A percentile compares a stretch with the other conserved stretches of the same genome.
Conservation (phyloP, 1,139 yeast species). For the Saccharomyces pastorianus region DNA sequence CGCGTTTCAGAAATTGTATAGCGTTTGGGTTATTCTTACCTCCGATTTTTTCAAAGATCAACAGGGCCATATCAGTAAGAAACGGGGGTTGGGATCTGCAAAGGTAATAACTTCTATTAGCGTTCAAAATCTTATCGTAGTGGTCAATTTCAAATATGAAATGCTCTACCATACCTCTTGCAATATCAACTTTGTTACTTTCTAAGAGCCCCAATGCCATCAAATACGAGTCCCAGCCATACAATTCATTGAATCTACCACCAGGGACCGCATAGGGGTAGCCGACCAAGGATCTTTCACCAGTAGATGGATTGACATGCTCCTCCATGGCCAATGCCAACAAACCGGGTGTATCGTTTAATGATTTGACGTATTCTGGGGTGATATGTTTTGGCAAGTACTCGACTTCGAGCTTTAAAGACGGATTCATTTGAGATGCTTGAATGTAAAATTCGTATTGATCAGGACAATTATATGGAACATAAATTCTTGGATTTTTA, state of each 20-base stretch:
- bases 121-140: slow-evolving; percentile 89
- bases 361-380: slow-evolving; percentile 62
- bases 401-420: slow-evolving; percentile 64
- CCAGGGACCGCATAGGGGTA: slow-evolving; percentile 95
- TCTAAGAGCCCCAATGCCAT: slow-evolving; percentile 74
- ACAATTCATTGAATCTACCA: slow-evolving; percentile 92
- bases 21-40: slow-evolving; percentile 39
- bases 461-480: slow-evolving; percentile 62
- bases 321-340: slow-evolving; percentile 65
- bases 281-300: slow-evolving; percentile 46
- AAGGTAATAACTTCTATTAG: slow-evolving; percentile 84
- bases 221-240: slow-evolving; percentile 98
- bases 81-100: slow-evolving; percentile 98
- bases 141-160: slow-evolving; percentile 83
- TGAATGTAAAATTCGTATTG: slow-evolving; percentile 62
- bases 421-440: slow-evolving; percentile 49
- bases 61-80: slow-evolving; percentile 82
- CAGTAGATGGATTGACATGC: slow-evolving; percentile 42
- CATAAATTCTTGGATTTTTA: slow-evolving; percentile 58
- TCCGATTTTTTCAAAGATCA: slow-evolving; percentile 56
- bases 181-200: slow-evolving; percentile 53
- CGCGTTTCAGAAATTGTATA: slow-evolving; percentile 52
- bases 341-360: slow-evolving; percentile 79
- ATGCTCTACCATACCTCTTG: slow-evolving; percentile 88
- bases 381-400: slow-evolving; percentile 55